phyloP scores from a whole-genome alignment of 2,329 filamentous ascomycete genomes.

The Parafenestella ontariensis region DNA sequence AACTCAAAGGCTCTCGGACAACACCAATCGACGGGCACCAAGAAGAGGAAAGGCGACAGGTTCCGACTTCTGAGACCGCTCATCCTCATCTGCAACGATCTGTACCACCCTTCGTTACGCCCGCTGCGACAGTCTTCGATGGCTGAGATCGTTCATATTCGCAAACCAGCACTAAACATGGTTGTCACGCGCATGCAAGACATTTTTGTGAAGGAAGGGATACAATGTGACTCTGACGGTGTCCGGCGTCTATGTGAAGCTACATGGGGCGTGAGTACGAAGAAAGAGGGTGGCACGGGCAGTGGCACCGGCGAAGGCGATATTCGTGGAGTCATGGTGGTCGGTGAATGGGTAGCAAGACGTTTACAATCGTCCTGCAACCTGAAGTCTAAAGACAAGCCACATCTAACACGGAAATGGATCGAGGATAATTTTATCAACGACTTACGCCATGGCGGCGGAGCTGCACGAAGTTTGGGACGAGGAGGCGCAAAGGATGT shows the following conservation, averaged over 20 bases:
- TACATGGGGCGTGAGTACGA: constrained; percentile 78
- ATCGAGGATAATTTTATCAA: constrained; percentile 74
- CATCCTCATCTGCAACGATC: constrained; percentile 95
- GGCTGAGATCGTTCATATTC: constrained; percentile 90
- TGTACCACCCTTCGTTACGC: constrained; percentile 88
- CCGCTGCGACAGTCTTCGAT: constrained; percentile 83
- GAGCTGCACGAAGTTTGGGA: constrained; percentile 73
- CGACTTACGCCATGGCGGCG: constrained; percentile 73
- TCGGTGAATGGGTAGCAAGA: constrained; percentile 84
- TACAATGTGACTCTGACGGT: constrained; percentile 87
- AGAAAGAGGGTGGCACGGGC: constrained; percentile 68
- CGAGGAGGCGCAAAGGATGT: constrained; percentile 77
- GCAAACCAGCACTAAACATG: constrained; percentile 85
- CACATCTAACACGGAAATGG: constrained; percentile 74
- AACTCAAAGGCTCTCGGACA: constrained; percentile 62
- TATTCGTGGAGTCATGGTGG: constrained; percentile 82
- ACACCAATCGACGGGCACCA: constrained; percentile 44
- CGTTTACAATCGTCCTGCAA: constrained; percentile 62
- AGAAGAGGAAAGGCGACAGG: constrained; percentile 79
- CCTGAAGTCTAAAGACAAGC: constrained; percentile 45
- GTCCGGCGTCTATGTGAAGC: constrained; percentile 84
- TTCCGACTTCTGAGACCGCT: constrained; percentile 88
- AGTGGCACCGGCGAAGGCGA: constrained; percentile 74
- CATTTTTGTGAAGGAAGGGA: constrained; percentile 88
- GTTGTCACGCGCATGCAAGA: constrained; percentile 81